These are phyloP conservation scores for Eucalyptus urophylla DNA, from an alignment of 345 rosid genomes.

Conservation along the genomic window DNA sequence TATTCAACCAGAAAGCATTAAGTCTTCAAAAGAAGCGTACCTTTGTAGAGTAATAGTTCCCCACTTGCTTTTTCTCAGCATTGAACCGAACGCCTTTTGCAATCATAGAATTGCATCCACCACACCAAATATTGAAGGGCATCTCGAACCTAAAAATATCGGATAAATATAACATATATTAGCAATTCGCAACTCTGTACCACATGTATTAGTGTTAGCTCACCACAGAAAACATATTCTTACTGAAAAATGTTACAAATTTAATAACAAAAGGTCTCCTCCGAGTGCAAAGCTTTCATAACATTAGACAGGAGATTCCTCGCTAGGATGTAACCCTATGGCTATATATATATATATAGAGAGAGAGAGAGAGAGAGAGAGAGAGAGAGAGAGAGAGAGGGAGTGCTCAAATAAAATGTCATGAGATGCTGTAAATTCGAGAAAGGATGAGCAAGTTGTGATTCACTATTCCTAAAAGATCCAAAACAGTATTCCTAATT, in stretches of 20 bases:
- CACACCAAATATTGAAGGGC: constrained; percentile 96
- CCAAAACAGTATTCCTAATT: neutral
- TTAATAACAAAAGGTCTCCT: neutral
- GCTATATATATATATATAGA: neutral
- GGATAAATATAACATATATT: neutral
- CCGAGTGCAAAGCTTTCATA: neutral
- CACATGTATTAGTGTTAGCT: neutral
- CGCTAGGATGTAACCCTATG: neutral
- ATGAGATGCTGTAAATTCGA: neutral
- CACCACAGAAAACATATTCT: neutral
- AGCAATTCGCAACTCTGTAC: neutral
- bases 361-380: neutral
- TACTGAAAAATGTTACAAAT: neutral
- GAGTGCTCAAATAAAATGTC: neutral
- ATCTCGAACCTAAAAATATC: constrained; percentile 67
- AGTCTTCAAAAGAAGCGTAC: constrained; percentile 8
- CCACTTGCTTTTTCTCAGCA: constrained; percentile 98
- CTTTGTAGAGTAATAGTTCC: constrained; percentile 96
- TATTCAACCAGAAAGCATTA: neutral
- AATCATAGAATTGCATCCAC: constrained; percentile 94
- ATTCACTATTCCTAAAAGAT: neutral
- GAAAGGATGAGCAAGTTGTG: neutral
- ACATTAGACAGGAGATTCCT: neutral
- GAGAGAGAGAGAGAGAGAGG: neutral
- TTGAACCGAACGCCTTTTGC: constrained; percentile 97